Evolutionary conservation across 805 yeast genomes (phyloP).

Genomic region (Nakazawaea molendinolei): DNA sequence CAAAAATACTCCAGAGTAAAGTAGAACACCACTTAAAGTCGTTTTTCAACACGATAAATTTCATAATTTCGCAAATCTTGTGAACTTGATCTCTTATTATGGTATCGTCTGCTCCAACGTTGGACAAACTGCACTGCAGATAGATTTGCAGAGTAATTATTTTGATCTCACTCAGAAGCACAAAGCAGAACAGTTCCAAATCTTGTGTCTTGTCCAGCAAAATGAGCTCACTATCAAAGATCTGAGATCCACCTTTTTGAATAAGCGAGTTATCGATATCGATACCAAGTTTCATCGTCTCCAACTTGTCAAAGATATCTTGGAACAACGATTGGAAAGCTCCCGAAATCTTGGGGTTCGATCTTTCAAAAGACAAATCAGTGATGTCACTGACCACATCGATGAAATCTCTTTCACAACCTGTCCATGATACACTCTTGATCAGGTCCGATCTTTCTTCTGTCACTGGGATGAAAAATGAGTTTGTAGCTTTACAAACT

Average conservation of each 20-base stretch:
- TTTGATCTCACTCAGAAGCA: slow-evolving; percentile 25
- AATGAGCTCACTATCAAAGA: slow-evolving; percentile 6
- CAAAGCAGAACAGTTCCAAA: slow-evolving; percentile 22
- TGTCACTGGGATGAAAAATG: slow-evolving; percentile 15
- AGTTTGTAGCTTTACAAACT: slow-evolving; percentile 12
- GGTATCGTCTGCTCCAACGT: slow-evolving; percentile 15
- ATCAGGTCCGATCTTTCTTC: slow-evolving; percentile 10
- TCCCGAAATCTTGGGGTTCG: background rate
- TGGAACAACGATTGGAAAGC: no score
- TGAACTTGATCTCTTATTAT: no score
- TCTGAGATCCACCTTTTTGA: slow-evolving; percentile 14
- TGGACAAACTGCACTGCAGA: slow-evolving; percentile 23
- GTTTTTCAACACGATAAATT: slow-evolving; percentile 22
- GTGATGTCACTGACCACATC: slow-evolving; percentile 26
- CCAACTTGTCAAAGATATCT: slow-evolving; percentile 10
- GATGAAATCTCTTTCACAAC: slow-evolving; percentile 23
- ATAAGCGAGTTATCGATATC: slow-evolving; percentile 19
- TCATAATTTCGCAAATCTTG: slow-evolving; percentile 19
- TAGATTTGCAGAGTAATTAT: slow-evolving; percentile 22
- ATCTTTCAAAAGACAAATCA: slow-evolving; percentile 26
- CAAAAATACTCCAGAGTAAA: slow-evolving; percentile 26
- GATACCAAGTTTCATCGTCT: slow-evolving; percentile 17
- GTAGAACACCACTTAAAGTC: slow-evolving; percentile 26
- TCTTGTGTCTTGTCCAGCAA: slow-evolving; percentile 2
- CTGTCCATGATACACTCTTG: slow-evolving; percentile 26